Percentiles rank a stretch among this genome's conserved stretches.
Evolutionary conservation across 768 basidiomycete genomes (phyloP).

Genomic region (Fomitopsis pulvina): DNA sequence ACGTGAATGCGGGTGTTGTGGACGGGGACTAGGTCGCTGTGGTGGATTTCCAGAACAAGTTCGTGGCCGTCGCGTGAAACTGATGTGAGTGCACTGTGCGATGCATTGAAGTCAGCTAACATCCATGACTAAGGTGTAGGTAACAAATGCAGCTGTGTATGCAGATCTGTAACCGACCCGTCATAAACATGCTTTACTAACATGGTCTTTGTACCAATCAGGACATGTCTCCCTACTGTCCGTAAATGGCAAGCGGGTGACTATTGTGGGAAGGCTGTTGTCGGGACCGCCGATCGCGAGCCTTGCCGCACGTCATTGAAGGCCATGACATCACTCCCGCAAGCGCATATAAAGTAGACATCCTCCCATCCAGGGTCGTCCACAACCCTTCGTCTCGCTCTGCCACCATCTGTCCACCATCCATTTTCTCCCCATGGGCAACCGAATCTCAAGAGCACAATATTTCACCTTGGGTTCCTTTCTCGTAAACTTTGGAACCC

Average conservation of each 20-base stretch:
- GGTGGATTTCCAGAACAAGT: background rate
- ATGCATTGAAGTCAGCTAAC: no score
- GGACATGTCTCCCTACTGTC: no score
- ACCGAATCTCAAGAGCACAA: conserved; percentile 21
- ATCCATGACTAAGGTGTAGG: no score
- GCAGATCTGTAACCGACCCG: no score
- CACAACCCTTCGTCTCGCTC: background rate
- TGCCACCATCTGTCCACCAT: no score
- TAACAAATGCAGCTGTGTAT: no score
- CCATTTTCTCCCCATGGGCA: conserved; percentile 15
- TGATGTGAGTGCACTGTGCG: background rate
- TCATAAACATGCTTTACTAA: no score
- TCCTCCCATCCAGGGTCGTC: background rate
- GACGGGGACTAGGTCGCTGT: background rate
- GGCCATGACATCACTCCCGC: background rate
- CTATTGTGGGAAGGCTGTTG: background rate
- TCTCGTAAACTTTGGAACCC: conserved; percentile 21
- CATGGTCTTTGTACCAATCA: no score
- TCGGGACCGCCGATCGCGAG: background rate
- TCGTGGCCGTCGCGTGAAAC: no score
- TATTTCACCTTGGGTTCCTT: conserved; percentile 23
- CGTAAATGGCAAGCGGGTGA: background rate
- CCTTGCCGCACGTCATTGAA: background rate
- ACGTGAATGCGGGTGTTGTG: background rate
- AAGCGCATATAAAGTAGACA: background rate